These are phyloP conservation scores for Ceriops decandra DNA, from an alignment of 345 rosid genomes.

Conservation along the genomic window DNA sequence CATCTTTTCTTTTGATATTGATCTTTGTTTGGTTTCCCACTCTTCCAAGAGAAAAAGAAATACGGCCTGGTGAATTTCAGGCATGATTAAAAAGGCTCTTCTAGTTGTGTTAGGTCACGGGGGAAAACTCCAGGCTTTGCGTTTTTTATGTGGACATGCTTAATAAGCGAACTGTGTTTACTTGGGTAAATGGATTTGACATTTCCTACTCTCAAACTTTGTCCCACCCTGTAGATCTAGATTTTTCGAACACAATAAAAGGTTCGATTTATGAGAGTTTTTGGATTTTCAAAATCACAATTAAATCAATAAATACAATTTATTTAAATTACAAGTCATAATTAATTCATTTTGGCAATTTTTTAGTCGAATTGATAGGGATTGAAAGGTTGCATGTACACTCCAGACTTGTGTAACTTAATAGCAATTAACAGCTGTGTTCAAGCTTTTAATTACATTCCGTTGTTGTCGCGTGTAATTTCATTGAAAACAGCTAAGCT, in stretches of 20 bases:
- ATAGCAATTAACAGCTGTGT: too few relatives aligned
- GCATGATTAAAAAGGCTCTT: slow-evolving; percentile 30
- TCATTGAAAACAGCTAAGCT: too few relatives aligned
- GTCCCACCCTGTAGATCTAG: slow-evolving; percentile 54
- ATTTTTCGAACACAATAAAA: slow-evolving; percentile 76
- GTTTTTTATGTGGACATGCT: neutral
- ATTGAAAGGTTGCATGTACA: too few relatives aligned
- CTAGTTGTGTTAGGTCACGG: neutral
- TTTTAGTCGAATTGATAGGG: too few relatives aligned
- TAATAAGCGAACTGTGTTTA: neutral
- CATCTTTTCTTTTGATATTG: slow-evolving; percentile 5
- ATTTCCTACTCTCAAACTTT: neutral
- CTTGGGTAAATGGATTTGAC: slow-evolving; percentile 6
- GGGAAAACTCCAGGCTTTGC: neutral
- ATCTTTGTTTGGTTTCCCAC: slow-evolving; percentile 36
- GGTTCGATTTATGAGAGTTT: slow-evolving; percentile 11
- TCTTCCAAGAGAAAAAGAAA: slow-evolving; percentile 97
- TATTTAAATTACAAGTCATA: too few relatives aligned
- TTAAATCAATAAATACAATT: too few relatives aligned
- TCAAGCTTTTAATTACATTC: too few relatives aligned
- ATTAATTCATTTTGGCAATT: too few relatives aligned
- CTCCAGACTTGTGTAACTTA: too few relatives aligned
- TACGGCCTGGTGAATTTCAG: slow-evolving; percentile 88
- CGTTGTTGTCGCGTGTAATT: too few relatives aligned
- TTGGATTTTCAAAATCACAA: too few relatives aligned